These are phyloP conservation scores for Ceratocystis ficicola DNA, from an alignment of 2,329 filamentous ascomycete genomes.

Conservation along the genomic window DNA sequence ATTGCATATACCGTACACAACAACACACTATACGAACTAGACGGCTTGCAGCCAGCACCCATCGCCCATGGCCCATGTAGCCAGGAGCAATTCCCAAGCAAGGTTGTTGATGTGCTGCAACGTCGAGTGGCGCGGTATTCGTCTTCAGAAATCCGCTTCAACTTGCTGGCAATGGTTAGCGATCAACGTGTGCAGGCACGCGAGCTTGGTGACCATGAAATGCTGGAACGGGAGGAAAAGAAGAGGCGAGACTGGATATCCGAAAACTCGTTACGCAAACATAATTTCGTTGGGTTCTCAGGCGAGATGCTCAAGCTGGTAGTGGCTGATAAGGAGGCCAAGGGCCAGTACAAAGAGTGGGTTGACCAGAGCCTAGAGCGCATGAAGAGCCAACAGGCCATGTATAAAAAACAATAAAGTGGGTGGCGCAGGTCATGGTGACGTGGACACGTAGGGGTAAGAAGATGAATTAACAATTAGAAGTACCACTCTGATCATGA, in stretches of 20 bases:
- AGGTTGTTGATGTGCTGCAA: conserved; percentile 77
- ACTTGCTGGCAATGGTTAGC: conserved; percentile 80
- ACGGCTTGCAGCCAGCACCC: conserved; percentile 84
- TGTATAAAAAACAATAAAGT: conserved; percentile 28
- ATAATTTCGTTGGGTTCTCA: conserved; percentile 95
- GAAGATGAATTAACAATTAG: neutral
- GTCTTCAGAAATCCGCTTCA: conserved; percentile 81
- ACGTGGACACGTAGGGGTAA: conserved; percentile 34
- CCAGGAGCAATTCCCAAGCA: conserved; percentile 58
- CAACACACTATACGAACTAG: conserved; percentile 79
- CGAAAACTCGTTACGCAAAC: conserved; percentile 81
- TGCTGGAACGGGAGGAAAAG: conserved; percentile 64
- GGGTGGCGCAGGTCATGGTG: conserved; percentile 30
- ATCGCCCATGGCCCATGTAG: conserved; percentile 74
- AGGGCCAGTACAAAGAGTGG: conserved; percentile 55
- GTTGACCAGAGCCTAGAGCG: conserved; percentile 53
- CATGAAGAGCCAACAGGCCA: conserved; percentile 35
- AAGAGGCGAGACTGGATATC: conserved; percentile 83
- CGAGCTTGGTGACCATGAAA: conserved; percentile 71
- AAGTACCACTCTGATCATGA: neutral
- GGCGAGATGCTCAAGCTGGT: conserved; percentile 83
- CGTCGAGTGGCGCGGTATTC: conserved; percentile 76
- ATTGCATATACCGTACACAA: conserved; percentile 82
- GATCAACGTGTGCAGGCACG: conserved; percentile 66
- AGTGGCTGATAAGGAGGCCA: conserved; percentile 56